Conservation (phyloP, 1,284 basidiomycete genomes). For the Gomphus bonarii region DNA sequence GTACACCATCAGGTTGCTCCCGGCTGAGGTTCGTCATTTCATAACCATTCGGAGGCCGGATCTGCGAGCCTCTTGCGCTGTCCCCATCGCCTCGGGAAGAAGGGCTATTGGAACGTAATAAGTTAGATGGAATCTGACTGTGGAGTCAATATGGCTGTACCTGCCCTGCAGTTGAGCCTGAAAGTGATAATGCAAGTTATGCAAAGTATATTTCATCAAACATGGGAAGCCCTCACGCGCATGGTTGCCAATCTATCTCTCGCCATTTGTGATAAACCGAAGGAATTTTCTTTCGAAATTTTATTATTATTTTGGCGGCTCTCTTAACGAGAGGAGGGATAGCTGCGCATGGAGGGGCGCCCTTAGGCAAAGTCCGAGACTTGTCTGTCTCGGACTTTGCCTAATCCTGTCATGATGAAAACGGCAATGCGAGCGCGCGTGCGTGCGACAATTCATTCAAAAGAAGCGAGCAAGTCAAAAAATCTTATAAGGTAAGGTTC, state of each 20-base stretch:
- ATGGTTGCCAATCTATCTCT: conserved; percentile 77
- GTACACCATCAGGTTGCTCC: conserved; percentile 28
- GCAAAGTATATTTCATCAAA: background rate
- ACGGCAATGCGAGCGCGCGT: too few relatives aligned
- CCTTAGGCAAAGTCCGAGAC: too few relatives aligned
- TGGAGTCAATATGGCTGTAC: conserved; percentile 30
- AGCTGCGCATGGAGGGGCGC: background rate
- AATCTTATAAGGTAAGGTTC: too few relatives aligned
- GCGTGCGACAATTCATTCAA: too few relatives aligned
- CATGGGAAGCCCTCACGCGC: conserved; percentile 41
- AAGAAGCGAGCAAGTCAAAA: too few relatives aligned
- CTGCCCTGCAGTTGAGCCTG: conserved; percentile 63
- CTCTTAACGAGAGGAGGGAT: background rate
- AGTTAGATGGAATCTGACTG: background rate
- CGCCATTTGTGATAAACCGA: conserved; percentile 37
- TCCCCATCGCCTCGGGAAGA: conserved; percentile 25
- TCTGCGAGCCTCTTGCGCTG: background rate
- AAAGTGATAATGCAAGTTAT: background rate
- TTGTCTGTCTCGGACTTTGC: too few relatives aligned
- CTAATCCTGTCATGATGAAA: too few relatives aligned
- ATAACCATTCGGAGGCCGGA: conserved; percentile 38
- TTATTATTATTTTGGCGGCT: background rate
- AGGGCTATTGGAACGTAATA: conserved; percentile 28
- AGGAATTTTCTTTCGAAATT: background rate
- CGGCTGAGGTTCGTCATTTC: conserved; percentile 63